Conservation (phyloP, 345 rosid genomes). For the Syzygium aqueum region DNA sequence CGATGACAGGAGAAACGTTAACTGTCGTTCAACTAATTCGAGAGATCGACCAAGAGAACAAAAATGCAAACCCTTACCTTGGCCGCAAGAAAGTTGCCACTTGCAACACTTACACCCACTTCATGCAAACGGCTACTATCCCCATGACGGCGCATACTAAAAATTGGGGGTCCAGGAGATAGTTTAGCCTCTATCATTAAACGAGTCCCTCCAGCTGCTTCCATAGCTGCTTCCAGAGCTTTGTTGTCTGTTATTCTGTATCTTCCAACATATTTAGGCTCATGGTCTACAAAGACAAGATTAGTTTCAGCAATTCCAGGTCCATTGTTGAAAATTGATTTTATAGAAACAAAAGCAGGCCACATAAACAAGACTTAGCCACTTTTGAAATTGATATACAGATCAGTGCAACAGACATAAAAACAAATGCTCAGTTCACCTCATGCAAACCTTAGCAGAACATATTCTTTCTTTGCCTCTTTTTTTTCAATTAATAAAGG, state of each 20-base stretch:
- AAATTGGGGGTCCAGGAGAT: conserved; percentile 93
- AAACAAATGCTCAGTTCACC: not conserved
- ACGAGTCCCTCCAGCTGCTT: conserved; percentile 90
- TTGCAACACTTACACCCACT: conserved; percentile 89
- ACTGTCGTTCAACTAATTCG: not conserved
- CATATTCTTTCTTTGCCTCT: not conserved
- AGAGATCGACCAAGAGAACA: not conserved
- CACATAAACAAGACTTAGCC: not conserved
- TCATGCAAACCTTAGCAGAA: not conserved
- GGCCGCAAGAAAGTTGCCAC: conserved; percentile 97
- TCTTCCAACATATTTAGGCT: conserved; percentile 58
- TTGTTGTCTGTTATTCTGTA: conserved; percentile 81
- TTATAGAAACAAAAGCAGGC: not conserved
- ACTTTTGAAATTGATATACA: not conserved
- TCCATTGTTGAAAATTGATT: not conserved
- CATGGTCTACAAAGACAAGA: conserved; percentile 40
- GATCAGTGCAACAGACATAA: not conserved
- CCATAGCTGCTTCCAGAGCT: conserved; percentile 82
- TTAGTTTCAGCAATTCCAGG: not conserved
- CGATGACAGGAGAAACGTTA: not conserved
- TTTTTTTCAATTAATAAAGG: not conserved
- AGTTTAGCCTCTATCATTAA: conserved; percentile 89
- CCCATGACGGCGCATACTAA: conserved; percentile 80
- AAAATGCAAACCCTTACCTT: conserved; percentile 34
- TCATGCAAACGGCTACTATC: conserved; percentile 85